Base-by-base conservation (phyloP, 2,329 filamentous ascomycete genomes). In the Xylariaceae sp. region DNA sequence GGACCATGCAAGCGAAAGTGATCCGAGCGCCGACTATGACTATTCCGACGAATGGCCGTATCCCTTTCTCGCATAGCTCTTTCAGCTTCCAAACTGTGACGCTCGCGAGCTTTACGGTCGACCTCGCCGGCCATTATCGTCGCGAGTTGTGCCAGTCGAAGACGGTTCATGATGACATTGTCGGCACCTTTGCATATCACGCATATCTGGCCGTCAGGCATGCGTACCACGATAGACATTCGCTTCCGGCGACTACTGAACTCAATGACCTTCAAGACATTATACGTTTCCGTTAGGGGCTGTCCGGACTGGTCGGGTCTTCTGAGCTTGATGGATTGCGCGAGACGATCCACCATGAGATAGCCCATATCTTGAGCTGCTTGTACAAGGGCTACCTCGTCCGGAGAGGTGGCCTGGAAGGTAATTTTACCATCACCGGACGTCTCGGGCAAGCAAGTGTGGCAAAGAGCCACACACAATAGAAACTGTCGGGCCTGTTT, bases 131-230 rank as follows among this genome's bases (percentile, higher is more conserved):
- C 87, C 64, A 92, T 94, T 68, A 90, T 83, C 56, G 83, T 80
- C 0, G 92, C 92, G 32, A 96, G 72, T 6, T 80, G 73, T 1
- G 88, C 84, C 61, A 89, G 77, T 66, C 84, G 88, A 5, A 97
- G 76, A 3, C 90, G 81, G 39, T 88, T 86, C 65, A 94, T 82
- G 54, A 97, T 81, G 6, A 85, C 83, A 0, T 88, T 91, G 69
- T 97, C 91, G 3, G 91, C 91, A 6, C 91, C 91, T 70, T 96
- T 96, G 73, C 88, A 94, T 60, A 96, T 85, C 1, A 96, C 75
- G 65, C 86, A 91, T 49, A 95, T 85, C 12, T 86, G 83, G 1
- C 86, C 83, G 64, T 95, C 88, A 0, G 91, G 91, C 68, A 89
- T 91, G 12, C 88, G 85, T 2, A 96, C 82, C 30, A 96, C 73